Percentiles rank a stretch among this genome's conserved stretches.
Conservation (phyloP, 352 stramenopile species). For the Globisporangium polare region DNA sequence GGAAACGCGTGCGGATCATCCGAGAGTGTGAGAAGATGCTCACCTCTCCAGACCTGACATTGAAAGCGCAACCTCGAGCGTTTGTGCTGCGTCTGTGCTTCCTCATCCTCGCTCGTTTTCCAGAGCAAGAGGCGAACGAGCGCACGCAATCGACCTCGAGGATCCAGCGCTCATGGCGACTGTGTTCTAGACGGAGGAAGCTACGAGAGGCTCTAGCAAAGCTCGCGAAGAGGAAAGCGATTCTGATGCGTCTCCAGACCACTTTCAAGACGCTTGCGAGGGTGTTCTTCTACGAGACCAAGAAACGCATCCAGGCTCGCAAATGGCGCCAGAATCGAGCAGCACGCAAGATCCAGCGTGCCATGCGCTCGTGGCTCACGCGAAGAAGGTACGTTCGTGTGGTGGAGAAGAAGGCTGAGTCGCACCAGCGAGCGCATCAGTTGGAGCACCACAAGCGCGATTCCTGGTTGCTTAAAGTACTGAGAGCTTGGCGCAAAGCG, state of each 20-base stretch:
- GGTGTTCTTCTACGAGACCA: constrained; percentile 48
- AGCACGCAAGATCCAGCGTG: constrained; percentile 45
- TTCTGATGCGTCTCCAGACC: constrained; percentile 37
- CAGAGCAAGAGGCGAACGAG: constrained; percentile 28
- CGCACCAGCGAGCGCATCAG: constrained; percentile 8
- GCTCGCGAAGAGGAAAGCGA: constrained; percentile 26
- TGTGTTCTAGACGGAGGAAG: constrained; percentile 16
- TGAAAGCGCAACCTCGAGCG: constrained; percentile 30
- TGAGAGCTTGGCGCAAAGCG: constrained; percentile 23
- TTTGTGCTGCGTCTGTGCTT: constrained; percentile 58
- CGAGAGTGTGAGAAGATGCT: constrained; percentile 40
- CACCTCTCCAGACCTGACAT: constrained; percentile 20
- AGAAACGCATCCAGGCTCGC: constrained; percentile 24
- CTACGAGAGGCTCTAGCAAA: constrained; percentile 30
- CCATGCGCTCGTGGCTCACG: constrained; percentile 35
- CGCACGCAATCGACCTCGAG: constrained; percentile 12
- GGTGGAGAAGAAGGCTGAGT: constrained; percentile 28
- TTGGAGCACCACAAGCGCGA: constrained; percentile 12
- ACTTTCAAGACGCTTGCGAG: constrained; percentile 37
- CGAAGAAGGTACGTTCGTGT: constrained; percentile 37
- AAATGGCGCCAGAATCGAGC: constrained; percentile 32
- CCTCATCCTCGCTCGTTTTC: constrained; percentile 34
- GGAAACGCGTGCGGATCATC: constrained; percentile 31
- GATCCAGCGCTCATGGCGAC: constrained; percentile 45
- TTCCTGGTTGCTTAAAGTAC: constrained; percentile 17